phyloP scores from a whole-genome alignment of 495 filamentous ascomycete genomes.

The Oleoguttula mirabilis region DNA sequence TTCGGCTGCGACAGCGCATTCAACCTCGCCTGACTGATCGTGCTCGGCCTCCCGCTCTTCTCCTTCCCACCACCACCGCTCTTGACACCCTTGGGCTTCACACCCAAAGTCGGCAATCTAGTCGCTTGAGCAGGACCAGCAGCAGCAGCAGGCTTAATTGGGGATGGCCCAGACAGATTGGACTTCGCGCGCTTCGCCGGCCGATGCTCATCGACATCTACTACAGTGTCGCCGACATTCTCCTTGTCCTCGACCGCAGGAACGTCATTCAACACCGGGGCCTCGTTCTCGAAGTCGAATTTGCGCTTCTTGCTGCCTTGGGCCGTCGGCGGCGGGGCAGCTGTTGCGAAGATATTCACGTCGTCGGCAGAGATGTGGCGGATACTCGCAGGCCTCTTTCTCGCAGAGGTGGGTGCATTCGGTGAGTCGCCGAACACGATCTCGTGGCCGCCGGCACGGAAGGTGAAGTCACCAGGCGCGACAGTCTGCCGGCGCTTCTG shows the following conservation, averaged over 20 bases:
- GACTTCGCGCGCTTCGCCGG: constrained; percentile 26
- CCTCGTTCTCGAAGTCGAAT: constrained; percentile 21
- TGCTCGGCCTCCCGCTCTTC: constrained; percentile 12
- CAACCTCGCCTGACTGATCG: constrained; percentile 28
- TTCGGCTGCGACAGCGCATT: constrained; percentile 30
- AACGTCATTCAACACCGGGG: background rate
- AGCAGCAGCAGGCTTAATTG: constrained; percentile 2
- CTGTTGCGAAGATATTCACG: background rate
- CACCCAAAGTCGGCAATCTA: constrained; percentile 11
- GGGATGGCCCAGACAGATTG: background rate
- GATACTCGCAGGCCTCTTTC: constrained; percentile 12
- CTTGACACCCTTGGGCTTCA: constrained; percentile 17
- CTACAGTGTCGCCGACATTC: constrained; percentile 9
- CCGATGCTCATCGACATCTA: constrained; percentile 18
- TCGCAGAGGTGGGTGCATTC: constrained; percentile 22
- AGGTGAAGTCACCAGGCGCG: constrained; percentile 28
- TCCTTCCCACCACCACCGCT: background rate
- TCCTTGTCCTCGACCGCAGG: constrained; percentile 18
- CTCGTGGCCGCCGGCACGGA: constrained; percentile 24
- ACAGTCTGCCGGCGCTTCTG: constrained; percentile 16
- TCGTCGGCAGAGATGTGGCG: constrained; percentile 16
- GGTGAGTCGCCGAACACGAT: constrained; percentile 25
- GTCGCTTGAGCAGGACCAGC: background rate
- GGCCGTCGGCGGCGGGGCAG: background rate
- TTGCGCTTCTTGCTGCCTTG: constrained; percentile 30